A percentile compares a stretch with the other conserved stretches of the same genome.
Conservation (phyloP, 305 asterid genomes). For the Striga hermonthica region DNA sequence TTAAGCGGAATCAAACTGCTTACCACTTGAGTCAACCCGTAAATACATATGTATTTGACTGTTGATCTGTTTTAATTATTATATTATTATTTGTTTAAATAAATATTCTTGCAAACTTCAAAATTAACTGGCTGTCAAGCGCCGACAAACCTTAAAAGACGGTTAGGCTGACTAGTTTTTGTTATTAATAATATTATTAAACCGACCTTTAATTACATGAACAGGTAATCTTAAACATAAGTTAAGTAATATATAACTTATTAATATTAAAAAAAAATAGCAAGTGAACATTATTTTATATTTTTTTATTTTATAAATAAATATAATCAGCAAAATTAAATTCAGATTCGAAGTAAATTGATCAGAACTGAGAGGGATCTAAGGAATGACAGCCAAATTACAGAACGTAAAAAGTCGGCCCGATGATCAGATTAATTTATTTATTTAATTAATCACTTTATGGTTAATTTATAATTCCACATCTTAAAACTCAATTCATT, state of each 20-base stretch:
- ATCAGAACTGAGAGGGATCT: slow-evolving; percentile 12
- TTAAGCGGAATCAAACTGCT: too few species aligned
- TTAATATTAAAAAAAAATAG: neutral
- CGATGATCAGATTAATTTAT: too few species aligned
- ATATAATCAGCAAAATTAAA: neutral
- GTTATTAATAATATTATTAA: neutral
- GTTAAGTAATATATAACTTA: neutral
- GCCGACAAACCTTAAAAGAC: slow-evolving; percentile 31
- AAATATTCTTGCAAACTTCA: neutral
- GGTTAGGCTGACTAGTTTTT: slow-evolving; percentile 15
- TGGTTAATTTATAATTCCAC: too few species aligned
- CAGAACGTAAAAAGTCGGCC: slow-evolving; percentile 31
- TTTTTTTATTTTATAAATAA: neutral
- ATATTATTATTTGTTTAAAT: neutral
- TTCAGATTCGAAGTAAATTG: neutral
- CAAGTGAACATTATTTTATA: slow-evolving; percentile 5
- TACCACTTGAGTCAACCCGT: too few species aligned
- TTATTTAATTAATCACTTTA: too few species aligned
- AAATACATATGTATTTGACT: slow-evolving; percentile 22
- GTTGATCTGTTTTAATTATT: neutral
- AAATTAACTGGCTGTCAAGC: slow-evolving; percentile 27
- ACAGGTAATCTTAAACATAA: slow-evolving; percentile 15
- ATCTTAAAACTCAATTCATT: too few species aligned
- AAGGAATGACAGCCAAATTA: slow-evolving; percentile 30
- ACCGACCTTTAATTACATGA: slow-evolving; percentile 27